Evolutionary conservation across 179 eudicot genomes (phyloP).

Genomic region (Beta corolliflora): DNA sequence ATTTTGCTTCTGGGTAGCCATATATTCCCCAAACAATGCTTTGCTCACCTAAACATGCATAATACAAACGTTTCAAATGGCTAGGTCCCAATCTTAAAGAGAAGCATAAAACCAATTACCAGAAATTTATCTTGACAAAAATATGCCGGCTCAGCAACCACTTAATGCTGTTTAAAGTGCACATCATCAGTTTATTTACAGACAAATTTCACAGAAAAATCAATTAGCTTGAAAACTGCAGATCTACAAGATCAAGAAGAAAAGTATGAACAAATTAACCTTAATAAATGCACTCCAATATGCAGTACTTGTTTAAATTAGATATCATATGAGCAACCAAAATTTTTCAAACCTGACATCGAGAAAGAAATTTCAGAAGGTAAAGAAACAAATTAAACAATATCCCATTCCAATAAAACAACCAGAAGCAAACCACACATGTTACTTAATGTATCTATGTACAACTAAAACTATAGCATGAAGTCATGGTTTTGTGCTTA

Average conservation of each 20-base stretch:
- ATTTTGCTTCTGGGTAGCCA: slow-evolving; percentile 56
- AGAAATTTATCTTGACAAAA: background rate
- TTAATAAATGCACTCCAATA: background rate
- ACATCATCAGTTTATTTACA: background rate
- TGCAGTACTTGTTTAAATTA: background rate
- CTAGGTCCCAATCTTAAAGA: slow-evolving; percentile 1
- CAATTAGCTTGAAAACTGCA: background rate
- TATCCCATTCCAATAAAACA: background rate
- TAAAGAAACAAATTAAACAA: background rate
- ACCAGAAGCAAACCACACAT: background rate
- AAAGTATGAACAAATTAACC: background rate
- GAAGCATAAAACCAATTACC: background rate
- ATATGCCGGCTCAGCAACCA: background rate
- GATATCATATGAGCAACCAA: background rate
- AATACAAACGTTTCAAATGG: background rate
- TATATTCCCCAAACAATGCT: slow-evolving; percentile 66
- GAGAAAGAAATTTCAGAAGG: background rate
- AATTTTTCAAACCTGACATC: background rate
- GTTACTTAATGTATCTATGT: background rate
- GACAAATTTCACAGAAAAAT: background rate
- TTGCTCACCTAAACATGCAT: slow-evolving; percentile 72
- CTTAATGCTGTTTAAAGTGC: background rate
- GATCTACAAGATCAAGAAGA: background rate
- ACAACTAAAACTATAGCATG: background rate
- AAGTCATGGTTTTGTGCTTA: background rate